Evolutionary conservation across 331 rosid genomes (phyloP).

Genomic region (Phaseolus coccineus): DNA sequence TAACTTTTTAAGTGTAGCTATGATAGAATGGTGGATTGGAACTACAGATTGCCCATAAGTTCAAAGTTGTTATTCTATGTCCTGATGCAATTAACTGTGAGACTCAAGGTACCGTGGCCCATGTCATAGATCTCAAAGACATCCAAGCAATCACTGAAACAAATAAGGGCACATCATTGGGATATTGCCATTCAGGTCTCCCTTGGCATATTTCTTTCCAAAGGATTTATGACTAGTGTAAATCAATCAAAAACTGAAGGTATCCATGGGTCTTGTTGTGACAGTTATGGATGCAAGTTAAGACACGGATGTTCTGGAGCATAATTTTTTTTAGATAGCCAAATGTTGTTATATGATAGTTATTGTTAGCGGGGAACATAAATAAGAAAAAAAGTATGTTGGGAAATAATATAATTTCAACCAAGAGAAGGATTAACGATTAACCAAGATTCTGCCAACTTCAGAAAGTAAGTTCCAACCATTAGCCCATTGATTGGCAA

Average conservation of each 20-base stretch:
- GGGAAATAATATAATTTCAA: neutral
- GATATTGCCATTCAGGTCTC: neutral
- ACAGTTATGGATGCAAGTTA: no score
- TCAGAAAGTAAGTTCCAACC: neutral
- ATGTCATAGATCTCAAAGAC: constrained; percentile 4
- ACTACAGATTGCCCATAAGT: neutral
- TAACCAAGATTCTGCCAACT: neutral
- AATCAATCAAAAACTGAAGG: neutral
- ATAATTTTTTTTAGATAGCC: neutral
- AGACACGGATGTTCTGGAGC: neutral
- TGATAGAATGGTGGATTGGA: neutral
- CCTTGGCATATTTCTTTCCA: neutral
- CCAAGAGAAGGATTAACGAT: neutral
- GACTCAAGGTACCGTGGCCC: neutral
- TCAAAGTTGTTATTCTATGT: neutral
- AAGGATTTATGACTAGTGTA: neutral
- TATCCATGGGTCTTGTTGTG: no score
- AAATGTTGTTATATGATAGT: no score
- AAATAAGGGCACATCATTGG: neutral
- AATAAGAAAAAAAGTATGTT: neutral
- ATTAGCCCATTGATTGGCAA: neutral
- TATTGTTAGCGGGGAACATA: no score
- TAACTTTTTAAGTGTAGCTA: neutral
- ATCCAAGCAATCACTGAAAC: neutral
- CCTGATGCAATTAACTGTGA: neutral